A percentile compares a stretch with the other conserved stretches of the same genome.
These are phyloP conservation scores for Fraxinus greggii DNA, from an alignment of 305 asterid genomes.

Conservation along the genomic window DNA sequence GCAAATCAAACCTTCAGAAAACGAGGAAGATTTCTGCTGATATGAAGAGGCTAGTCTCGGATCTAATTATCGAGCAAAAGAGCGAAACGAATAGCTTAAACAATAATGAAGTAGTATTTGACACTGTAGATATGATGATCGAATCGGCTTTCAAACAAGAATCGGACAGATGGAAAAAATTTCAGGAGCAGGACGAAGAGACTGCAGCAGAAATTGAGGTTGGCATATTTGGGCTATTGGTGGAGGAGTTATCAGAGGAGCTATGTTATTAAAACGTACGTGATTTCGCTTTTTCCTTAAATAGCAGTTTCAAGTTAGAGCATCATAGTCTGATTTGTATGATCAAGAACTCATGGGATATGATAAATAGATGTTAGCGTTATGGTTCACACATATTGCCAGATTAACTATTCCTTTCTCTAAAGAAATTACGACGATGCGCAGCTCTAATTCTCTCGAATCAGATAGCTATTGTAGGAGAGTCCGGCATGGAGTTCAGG, in stretches of 20 bases:
- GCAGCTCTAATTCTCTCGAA: background rate
- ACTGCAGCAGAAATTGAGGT: conserved; percentile 25
- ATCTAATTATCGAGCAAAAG: conserved; percentile 19
- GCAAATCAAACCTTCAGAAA: background rate
- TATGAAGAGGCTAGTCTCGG: conserved; percentile 24
- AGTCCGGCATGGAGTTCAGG: background rate
- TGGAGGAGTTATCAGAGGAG: conserved; percentile 30
- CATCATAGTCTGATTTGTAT: background rate
- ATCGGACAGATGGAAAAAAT: conserved; percentile 21
- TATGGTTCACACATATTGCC: background rate
- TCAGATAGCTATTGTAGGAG: background rate
- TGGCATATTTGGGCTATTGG: conserved; percentile 18
- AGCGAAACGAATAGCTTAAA: background rate
- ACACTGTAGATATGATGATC: conserved; percentile 28
- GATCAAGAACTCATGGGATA: background rate
- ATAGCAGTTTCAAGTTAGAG: background rate
- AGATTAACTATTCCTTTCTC: background rate
- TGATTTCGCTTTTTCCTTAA: background rate
- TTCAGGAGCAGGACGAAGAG: conserved; percentile 20
- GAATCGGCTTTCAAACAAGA: conserved; percentile 17
- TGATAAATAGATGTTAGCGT: background rate
- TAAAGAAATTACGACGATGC: background rate
- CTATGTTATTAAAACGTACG: background rate
- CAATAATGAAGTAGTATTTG: conserved; percentile 17
- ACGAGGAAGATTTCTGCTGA: conserved; percentile 4